A percentile compares a stretch with the other conserved stretches of the same genome.
Evolutionary conservation across 176 grass and related monocot genomes (phyloP).

Genomic region (Thalia dealbata): DNA sequence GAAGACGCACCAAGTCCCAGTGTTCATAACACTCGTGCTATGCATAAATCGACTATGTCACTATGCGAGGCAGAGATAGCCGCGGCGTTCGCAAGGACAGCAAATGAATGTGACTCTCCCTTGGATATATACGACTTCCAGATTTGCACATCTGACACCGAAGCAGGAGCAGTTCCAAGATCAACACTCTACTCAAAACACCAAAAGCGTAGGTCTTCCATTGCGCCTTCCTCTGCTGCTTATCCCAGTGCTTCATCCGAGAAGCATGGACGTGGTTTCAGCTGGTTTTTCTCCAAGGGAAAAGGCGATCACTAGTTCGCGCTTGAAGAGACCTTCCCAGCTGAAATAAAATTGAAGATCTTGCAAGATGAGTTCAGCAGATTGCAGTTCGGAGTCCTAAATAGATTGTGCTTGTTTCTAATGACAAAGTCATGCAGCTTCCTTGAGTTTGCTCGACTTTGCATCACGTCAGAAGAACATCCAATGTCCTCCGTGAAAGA

Average conservation of each 20-base stretch:
- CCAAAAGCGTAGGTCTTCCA: conserved; percentile 13
- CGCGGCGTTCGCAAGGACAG: neutral
- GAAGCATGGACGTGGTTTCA: conserved; percentile 19
- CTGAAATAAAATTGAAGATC: neutral
- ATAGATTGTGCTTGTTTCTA: neutral
- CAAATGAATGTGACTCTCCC: neutral
- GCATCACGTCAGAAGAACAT: neutral
- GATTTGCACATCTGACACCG: conserved; percentile 4
- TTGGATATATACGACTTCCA: conserved; percentile 2
- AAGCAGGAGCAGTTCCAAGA: conserved; percentile 4
- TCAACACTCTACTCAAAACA: conserved; percentile 12
- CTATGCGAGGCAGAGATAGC: neutral
- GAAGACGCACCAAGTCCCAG: neutral
- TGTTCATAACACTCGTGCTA: neutral
- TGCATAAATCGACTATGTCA: neutral
- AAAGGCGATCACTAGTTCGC: conserved; percentile 4
- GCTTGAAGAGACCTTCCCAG: neutral
- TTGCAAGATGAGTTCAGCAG: neutral
- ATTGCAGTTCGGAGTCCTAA: neutral
- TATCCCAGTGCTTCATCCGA: neutral
- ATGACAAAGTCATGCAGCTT: neutral
- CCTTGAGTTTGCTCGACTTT: neutral
- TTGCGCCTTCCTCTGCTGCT: conserved; percentile 2
- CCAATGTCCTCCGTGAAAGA: neutral
- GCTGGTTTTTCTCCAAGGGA: conserved; percentile 20